Percentiles rank a stretch among this genome's conserved stretches.
These are phyloP conservation scores for Vaccinium macrocarpon DNA, from an alignment of 148 eudicot species.

Conservation along the genomic window DNA sequence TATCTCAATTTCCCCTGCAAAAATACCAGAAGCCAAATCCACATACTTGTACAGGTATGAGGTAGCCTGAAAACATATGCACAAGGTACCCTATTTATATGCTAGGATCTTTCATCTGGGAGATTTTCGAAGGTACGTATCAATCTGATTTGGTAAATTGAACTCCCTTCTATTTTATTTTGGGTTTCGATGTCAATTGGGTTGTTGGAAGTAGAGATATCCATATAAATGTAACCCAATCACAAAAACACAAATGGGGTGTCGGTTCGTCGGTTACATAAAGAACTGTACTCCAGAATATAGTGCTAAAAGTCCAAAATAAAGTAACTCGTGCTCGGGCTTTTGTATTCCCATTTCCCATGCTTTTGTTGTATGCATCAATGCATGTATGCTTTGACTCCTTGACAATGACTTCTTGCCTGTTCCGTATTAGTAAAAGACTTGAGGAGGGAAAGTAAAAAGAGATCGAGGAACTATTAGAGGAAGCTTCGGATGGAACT, in stretches of 20 bases:
- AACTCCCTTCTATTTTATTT: neutral
- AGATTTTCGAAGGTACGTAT: slow-evolving; percentile 2
- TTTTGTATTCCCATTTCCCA: neutral
- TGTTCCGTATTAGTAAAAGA: neutral
- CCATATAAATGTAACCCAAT: neutral
- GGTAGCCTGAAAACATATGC: neutral
- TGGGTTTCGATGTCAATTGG: neutral
- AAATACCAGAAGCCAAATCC: neutral
- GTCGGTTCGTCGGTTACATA: slow-evolving; percentile 26
- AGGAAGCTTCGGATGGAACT: slow-evolving; percentile 14
- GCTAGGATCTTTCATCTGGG: neutral
- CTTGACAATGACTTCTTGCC: slow-evolving; percentile 1
- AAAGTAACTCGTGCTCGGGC: neutral
- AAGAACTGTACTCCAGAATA: neutral
- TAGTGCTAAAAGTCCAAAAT: neutral
- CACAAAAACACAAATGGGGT: slow-evolving; percentile 13
- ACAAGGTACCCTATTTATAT: neutral
- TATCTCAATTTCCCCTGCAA: neutral
- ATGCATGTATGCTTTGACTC: slow-evolving; percentile 11
- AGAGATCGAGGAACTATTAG: slow-evolving; percentile 4
- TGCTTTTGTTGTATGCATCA: neutral
- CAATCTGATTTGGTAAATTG: neutral
- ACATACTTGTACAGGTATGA: neutral
- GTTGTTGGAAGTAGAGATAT: neutral
- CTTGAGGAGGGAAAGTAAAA: neutral